Conservation (phyloP, 2,329 filamentous ascomycete genomes). For the Rhynchosporium graminicola region DNA sequence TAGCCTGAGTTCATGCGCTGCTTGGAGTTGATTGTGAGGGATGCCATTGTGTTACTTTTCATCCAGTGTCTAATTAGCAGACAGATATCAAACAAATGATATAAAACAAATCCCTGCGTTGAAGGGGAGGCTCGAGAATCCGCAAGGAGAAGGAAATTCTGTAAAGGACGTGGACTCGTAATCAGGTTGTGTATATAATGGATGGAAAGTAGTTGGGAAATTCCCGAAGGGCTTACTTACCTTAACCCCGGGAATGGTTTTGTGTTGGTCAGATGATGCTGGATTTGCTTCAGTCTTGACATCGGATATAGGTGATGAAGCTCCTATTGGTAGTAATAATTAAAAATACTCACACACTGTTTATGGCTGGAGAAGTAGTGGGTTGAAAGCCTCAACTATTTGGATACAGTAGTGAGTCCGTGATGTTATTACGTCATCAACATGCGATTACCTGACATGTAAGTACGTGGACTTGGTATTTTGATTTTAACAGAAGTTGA, state of each 20-base stretch:
- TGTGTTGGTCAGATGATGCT: slow-evolving; percentile 1
- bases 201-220: neutral
- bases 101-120: neutral
- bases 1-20: slow-evolving; percentile 56
- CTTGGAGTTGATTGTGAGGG: slow-evolving; percentile 49
- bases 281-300: slow-evolving; percentile 12
- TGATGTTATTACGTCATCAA: too few relatives aligned
- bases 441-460: too few relatives aligned
- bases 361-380: too few relatives aligned
- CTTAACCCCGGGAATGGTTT: slow-evolving; percentile 8
- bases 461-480: too few relatives aligned
- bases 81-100: too few relatives aligned
- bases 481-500: too few relatives aligned
- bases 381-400: too few relatives aligned
- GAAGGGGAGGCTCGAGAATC: neutral
- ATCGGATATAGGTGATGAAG: neutral
- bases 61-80: neutral
- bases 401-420: too few relatives aligned
- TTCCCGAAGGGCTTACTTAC: slow-evolving; percentile 7
- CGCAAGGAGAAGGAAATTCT: neutral
- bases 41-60: slow-evolving; percentile 42
- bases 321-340: neutral
- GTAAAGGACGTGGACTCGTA: neutral
- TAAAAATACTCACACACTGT: neutral
- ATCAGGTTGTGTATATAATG: neutral